These are phyloP conservation scores for Heliosperma pusillum DNA, from an alignment of 148 eudicot species.

Conservation along the genomic window DNA sequence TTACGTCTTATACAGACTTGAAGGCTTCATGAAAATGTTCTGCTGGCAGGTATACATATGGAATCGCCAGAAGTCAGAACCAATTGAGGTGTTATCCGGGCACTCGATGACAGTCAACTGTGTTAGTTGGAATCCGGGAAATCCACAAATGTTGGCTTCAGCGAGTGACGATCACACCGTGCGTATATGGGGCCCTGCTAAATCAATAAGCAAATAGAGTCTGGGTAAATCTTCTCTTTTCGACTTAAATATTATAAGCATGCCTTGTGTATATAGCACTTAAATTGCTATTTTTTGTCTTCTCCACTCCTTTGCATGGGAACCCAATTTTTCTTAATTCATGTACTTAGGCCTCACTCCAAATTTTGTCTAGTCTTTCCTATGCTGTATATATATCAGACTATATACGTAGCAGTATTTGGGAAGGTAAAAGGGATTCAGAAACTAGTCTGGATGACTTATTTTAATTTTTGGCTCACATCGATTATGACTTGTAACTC, in stretches of 20 bases:
- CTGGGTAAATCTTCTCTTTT: slow-evolving; percentile 5
- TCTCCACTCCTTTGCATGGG: background rate
- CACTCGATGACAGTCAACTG: slow-evolving; percentile 83
- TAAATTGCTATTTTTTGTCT: background rate
- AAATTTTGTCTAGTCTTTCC: slow-evolving; percentile 24
- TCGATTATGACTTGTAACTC: background rate
- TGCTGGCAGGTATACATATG: slow-evolving; percentile 74
- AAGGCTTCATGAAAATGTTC: background rate
- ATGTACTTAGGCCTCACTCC: slow-evolving; percentile 10
- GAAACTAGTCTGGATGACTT: background rate
- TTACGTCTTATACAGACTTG: background rate
- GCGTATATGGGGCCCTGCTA: slow-evolving; percentile 82
- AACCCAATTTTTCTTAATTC: background rate
- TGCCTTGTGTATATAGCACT: slow-evolving; percentile 24
- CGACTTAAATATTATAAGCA: slow-evolving; percentile 2
- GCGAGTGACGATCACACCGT: slow-evolving; percentile 93
- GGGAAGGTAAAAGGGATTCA: slow-evolving; percentile 12
- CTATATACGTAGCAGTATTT: background rate
- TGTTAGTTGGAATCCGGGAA: slow-evolving; percentile 90
- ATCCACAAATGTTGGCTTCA: slow-evolving; percentile 84
- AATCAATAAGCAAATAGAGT: slow-evolving; percentile 13
- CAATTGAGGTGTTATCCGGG: slow-evolving; percentile 69
- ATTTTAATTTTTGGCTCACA: background rate
- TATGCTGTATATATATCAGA: slow-evolving; percentile 14
- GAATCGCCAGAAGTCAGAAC: slow-evolving; percentile 60